Evolutionary conservation across 305 asterid species (phyloP).

Genomic region (Rubia peregrina): DNA sequence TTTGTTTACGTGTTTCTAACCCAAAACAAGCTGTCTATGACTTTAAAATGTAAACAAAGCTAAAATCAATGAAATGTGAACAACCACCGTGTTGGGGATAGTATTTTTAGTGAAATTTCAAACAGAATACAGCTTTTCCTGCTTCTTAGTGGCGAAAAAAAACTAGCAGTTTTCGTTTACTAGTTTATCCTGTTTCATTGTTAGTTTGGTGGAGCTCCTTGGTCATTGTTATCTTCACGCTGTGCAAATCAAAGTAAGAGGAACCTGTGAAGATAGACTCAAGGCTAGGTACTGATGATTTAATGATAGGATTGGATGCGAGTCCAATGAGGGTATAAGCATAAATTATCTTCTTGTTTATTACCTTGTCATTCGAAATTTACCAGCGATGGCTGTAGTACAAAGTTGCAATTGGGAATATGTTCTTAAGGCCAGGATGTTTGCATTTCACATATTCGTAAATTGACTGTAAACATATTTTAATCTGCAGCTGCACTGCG

Average conservation of each 20-base stretch:
- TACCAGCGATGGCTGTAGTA: neutral
- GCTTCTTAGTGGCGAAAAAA: neutral
- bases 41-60: neutral
- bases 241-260: neutral
- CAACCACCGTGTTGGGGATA: neutral
- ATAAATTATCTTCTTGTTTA: neutral
- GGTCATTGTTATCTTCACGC: neutral
- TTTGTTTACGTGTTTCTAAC: neutral
- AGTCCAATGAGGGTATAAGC: neutral
- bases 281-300: neutral
- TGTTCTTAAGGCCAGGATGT: neutral
- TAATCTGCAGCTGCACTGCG: constrained; percentile 66
- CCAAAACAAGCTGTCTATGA: neutral
- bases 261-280: neutral
- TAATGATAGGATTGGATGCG: neutral
- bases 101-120: neutral
- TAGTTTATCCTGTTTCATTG: neutral
- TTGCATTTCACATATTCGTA: neutral
- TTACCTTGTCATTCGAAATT: neutral
- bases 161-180: neutral
- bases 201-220: neutral
- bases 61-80: neutral
- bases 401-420: neutral
- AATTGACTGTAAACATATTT: neutral
- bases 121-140: neutral